Base-by-base conservation (phyloP, 75 land plant genomes). In the Sequoiadendron giganteum region DNA sequence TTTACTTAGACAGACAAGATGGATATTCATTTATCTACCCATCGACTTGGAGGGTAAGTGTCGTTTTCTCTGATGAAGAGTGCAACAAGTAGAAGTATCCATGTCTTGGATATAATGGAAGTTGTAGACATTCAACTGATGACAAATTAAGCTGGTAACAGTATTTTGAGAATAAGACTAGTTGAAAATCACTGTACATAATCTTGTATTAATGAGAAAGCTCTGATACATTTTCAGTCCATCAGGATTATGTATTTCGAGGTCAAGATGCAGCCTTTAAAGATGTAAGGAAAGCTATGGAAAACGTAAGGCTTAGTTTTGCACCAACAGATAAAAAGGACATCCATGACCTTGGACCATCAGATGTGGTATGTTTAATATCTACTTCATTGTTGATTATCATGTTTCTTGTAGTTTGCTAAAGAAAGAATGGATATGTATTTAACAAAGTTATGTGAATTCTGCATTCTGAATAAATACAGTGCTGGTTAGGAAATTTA, bases 181-280 rank as follows among this genome's bases (percentile, higher is more conserved):
- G 38, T 32, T 73, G 15, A 10, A n/a, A 73, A 73, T 34, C 77
- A 32, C 58, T 56, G 4, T 70, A 25, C 73, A 70, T 9, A n/a
- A 70, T 28, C 73, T 70, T 70, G 7, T 70, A 73, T 34, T 73
- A 47, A 77, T 47, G 34, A 15, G 61, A 30, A n/a, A 32, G 39
- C 14, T 40, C 72, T 70, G 55, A 86, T 6, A 36, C 28, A 75
- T 40, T 72, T 70, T 38, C n/a, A 25, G 11, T 11, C 58, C 34
- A 52, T 10, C 83, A 93, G 94, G 95, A 93, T 25, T 94, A 91
- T 56, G 92, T 90, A 40, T 94, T 88, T 54, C 83, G 61, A 49
- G 95, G 91, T 1, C 92, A 90, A 86, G 95, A 94, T 89, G 93
- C 93, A 72, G 95, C 94, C 78, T 94, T 94, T 40, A 94, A 94